Evolutionary conservation across 306 rosid genomes (phyloP), one percentile per base, ranked within the genome.

Genomic region (Cicer chorassanicum): DNA sequence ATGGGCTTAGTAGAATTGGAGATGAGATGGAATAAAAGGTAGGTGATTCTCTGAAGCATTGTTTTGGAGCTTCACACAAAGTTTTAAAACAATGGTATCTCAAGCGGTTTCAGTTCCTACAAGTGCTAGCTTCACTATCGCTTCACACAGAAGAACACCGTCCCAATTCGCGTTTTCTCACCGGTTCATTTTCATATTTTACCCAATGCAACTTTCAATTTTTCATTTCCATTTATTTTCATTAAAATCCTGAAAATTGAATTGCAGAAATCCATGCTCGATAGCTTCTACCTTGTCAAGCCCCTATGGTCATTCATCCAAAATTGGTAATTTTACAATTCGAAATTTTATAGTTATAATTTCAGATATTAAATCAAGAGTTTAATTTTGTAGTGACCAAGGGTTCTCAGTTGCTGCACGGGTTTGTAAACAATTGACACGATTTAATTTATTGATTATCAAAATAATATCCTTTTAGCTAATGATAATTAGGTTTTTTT

Each of bases 31-130:
- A 68, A 75, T 38, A 44, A 24, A 63, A 48, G 6, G 8, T 4
- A 29, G 8, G 1, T 4, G 12, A 53, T 29, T 41, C 12, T 14
- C 7, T 60, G 0, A 6, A 18, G 15, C 24, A 3, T 49, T 5
- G 45, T 16, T 75, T 68, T 39, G n/a, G 9, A 12, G 55, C 14
- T 55, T 56, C 81, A 60, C 66, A 34, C 34, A 5, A 49, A 7
- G 43, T 40, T 68, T 60, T 73, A 81, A 81, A 60, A 73, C 73
- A 68, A 90, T 92, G 96, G 92, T 51, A 68, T 87, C 90, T 75
- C 80, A 87, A 64, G 78, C 87, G 7, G 67, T 89, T 65, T 84
- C 94, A 21, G 73, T 86, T 6, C 80, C 91, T 16, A 78, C 89
- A 36, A 81, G 84, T 39, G 77, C 88, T 18, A 84, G 78, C 86